Conservation (phyloP, 495 filamentous ascomycete species). For the Hypoxylon intermedium region DNA sequence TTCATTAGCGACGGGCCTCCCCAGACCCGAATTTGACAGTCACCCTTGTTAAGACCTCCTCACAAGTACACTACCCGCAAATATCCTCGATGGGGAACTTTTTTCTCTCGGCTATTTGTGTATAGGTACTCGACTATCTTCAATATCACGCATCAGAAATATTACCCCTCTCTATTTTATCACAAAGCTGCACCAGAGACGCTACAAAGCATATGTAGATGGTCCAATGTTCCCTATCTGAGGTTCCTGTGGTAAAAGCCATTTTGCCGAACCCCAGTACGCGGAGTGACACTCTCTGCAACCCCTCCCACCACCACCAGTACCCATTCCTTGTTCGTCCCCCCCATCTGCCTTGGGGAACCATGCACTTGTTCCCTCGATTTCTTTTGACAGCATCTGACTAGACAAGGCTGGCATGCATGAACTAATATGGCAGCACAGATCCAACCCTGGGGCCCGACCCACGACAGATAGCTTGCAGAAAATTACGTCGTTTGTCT, state of each 20-base stretch:
- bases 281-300: constrained; percentile 16
- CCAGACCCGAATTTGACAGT: constrained; percentile 21
- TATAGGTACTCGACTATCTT: constrained; percentile 14
- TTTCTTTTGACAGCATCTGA: constrained; percentile 36
- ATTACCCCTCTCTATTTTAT: not conserved
- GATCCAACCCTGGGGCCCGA: constrained; percentile 32
- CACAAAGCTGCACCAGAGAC: constrained; percentile 8
- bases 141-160: constrained; percentile 3
- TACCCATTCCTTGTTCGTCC: constrained; percentile 31
- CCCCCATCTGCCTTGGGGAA: constrained; percentile 34
- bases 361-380: constrained; percentile 37
- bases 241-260: constrained; percentile 12
- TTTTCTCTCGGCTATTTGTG: constrained; percentile 11
- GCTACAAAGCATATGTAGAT: constrained; percentile 19
- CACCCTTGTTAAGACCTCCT: constrained; percentile 10
- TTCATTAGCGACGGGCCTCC: constrained; percentile 31
- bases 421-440: constrained; percentile 41
- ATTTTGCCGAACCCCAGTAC: constrained; percentile 32
- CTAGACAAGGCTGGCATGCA: constrained; percentile 41
- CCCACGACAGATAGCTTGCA: constrained; percentile 39
- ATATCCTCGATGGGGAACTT: constrained; percentile 19
- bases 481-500: constrained; percentile 38
- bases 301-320: constrained; percentile 34
- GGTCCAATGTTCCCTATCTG: too few relatives aligned
- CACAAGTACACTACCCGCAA: constrained; percentile 11